Evolutionary conservation across 352 stramenopile genomes (phyloP), one percentile per base, ranked within the genome.

Genomic region (Phytophthora idaei): DNA sequence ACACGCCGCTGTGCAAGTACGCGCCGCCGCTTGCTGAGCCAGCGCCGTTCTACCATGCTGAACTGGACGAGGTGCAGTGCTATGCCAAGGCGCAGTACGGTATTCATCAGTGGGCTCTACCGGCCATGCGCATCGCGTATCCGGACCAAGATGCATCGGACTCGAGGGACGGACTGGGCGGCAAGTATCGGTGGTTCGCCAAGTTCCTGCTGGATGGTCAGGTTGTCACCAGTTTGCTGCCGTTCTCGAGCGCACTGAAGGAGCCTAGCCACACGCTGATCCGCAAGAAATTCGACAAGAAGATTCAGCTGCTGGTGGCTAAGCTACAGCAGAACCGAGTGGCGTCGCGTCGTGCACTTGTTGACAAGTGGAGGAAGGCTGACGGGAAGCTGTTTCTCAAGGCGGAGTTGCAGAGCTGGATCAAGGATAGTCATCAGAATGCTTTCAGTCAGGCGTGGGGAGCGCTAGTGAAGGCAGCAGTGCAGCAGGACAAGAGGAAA

Each of bases 251-350:
- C 51, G 92, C 89, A 5, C 85, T 98, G 25, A 97, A 85, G 61
- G 95, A 99, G 53, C 94, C 97, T 67, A 98, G 97, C 67, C 98
- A 98, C 62, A 85, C 85, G 62, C 49, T 93, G 27, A 88, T 93
- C 56, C 85, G 85, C 56, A 92, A 93, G 64, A 92, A 92, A 53
- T 95, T 95, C 50, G 87, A 95, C 79, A 90, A 85, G 70, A 92
- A 92, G 71, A 93, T 93, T 66, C 87, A 93, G 56, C 46, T 92
- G 31, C 77, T 95, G 15, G 85, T 93, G 7, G 52, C 72, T 4
- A 86, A 83, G 46, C 64, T 95, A n/a, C 80, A 91, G 60, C 69
- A 72, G 21, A 55, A 68, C 12, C 32, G 53, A 8, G 79, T 92
- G 34, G 82, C 75, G 4, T 85, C 74, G 15, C 74, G 80, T 7